A percentile compares a stretch with the other conserved stretches of the same genome.
These are phyloP conservation scores for Crithidia brevicula DNA, from an alignment of 208 protist species.

Conservation along the genomic window DNA sequence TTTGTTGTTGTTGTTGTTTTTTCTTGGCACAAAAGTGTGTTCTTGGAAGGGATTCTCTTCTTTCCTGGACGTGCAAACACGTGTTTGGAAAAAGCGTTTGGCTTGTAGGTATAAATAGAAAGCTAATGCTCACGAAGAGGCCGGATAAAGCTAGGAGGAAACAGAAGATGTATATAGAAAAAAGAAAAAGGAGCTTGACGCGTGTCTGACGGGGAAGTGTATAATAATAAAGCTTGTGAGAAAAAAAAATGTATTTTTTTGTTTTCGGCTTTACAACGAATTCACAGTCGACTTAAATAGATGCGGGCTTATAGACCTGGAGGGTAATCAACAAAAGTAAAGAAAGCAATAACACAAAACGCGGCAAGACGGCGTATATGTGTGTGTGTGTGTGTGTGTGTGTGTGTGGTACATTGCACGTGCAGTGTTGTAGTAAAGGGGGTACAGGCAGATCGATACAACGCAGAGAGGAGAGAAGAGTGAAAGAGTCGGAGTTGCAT, in stretches of 20 bases:
- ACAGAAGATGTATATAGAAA: neutral
- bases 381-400: neutral
- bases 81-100: neutral
- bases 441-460: too few species aligned
- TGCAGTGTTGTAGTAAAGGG: too few species aligned
- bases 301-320: constrained; percentile 4
- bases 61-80: too few species aligned
- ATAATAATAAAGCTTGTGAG: constrained; percentile 1
- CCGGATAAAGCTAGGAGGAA: neutral
- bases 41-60: too few species aligned
- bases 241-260: neutral
- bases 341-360: too few species aligned
- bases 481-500: too few species aligned
- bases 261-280: neutral
- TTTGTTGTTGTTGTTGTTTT: too few species aligned
- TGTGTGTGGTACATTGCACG: too few species aligned
- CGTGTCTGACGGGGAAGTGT: neutral
- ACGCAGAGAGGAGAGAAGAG: too few species aligned
- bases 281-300: constrained; percentile 5
- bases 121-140: neutral
- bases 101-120: neutral
- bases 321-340: neutral
- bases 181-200: neutral
- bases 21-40: too few species aligned
- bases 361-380: too few species aligned